These are phyloP conservation scores for Mucor circinelloides DNA, from an alignment of 371 early-diverging fungal genomes.

Conservation along the genomic window DNA sequence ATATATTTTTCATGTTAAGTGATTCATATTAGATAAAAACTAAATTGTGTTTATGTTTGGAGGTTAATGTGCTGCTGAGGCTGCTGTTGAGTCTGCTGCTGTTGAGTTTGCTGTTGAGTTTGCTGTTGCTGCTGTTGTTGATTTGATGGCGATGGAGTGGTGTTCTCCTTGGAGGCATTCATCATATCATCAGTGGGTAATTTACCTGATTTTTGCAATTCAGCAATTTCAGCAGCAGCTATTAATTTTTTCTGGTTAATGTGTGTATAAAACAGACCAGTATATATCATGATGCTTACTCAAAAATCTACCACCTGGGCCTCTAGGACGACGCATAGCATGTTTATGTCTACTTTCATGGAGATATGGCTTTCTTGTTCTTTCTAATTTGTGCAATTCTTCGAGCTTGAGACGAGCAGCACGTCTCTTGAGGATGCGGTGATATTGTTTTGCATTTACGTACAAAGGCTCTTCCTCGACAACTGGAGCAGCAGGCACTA, in stretches of 20 bases:
- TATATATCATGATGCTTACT: constrained; percentile 42
- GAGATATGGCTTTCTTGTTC: constrained; percentile 76
- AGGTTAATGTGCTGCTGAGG: constrained; percentile 12
- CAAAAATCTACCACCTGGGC: constrained; percentile 86
- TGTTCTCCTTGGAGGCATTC: constrained; percentile 7
- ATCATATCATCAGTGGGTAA: constrained; percentile 14
- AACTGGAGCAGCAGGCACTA: constrained; percentile 20
- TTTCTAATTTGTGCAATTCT: constrained; percentile 57
- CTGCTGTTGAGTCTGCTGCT: constrained; percentile 8
- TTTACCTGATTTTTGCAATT: constrained; percentile 50
- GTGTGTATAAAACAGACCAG: background rate
- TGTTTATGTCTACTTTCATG: constrained; percentile 97
- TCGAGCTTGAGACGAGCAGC: constrained; percentile 72
- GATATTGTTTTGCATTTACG: constrained; percentile 94
- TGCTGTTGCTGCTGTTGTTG: constrained; percentile 17
- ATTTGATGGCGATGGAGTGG: constrained; percentile 7
- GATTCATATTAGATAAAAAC: background rate
- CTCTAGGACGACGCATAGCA: constrained; percentile 94
- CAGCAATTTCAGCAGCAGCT: constrained; percentile 66
- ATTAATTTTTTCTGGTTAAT: background rate
- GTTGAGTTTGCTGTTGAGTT: background rate
- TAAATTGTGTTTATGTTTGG: constrained; percentile 1
- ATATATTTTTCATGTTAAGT: background rate
- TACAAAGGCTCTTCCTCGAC: constrained; percentile 80
- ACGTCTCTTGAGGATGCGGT: constrained; percentile 85